Evolutionary conservation across 2,329 filamentous ascomycete genomes (phyloP).

Genomic region (Neofusicoccum kwambonambiense): DNA sequence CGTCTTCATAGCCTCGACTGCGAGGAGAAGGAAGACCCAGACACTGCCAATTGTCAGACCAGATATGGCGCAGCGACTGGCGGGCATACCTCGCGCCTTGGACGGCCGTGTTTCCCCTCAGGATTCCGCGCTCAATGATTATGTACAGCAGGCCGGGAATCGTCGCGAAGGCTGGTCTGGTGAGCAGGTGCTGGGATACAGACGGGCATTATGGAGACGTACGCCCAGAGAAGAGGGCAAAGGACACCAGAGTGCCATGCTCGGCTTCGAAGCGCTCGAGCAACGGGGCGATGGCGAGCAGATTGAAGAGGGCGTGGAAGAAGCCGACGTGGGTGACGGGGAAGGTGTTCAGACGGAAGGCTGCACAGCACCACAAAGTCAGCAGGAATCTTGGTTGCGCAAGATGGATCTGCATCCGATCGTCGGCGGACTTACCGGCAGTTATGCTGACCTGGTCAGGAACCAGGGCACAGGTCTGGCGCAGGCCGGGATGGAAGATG

Average conservation of each 20-base stretch:
- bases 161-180: conserved; percentile 40
- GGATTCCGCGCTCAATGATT: conserved; percentile 69
- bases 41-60: conserved; percentile 56
- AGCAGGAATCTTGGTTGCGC: not conserved
- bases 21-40: conserved; percentile 88
- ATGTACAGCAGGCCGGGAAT: conserved; percentile 82
- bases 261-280: conserved; percentile 92
- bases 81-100: conserved; percentile 74
- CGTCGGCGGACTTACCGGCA: conserved; percentile 58
- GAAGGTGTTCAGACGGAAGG: conserved; percentile 91
- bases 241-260: conserved; percentile 83
- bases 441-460: conserved; percentile 71
- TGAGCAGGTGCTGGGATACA: conserved; percentile 23
- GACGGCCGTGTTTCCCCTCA: conserved; percentile 70
- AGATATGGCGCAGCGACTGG: not conserved
- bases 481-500: conserved; percentile 69
- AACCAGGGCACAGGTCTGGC: conserved; percentile 74
- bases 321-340: conserved; percentile 81
- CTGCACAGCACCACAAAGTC: conserved; percentile 46
- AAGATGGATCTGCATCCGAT: conserved; percentile 1
- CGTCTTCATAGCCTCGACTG: conserved; percentile 81
- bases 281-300: conserved; percentile 78
- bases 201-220: conserved; percentile 43
- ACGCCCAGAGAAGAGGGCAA: conserved; percentile 89
- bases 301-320: conserved; percentile 77